Evolutionary conservation across 2,329 filamentous ascomycete species (phyloP).

Genomic region (Hypoxylon sp.): DNA sequence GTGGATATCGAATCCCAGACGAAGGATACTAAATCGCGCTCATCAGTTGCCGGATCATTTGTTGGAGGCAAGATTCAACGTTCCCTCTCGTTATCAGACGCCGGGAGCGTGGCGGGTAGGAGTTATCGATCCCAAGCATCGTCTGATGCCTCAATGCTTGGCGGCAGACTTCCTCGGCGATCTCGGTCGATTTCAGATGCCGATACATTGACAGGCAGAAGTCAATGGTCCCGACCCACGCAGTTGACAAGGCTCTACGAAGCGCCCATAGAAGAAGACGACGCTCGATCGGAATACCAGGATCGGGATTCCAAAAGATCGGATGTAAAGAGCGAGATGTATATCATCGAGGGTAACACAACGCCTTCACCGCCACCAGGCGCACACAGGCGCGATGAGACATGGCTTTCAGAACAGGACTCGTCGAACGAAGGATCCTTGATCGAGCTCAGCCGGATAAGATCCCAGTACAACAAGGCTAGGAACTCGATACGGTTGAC

Average conservation of each 20-base stretch:
- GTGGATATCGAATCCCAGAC: constrained; percentile 54
- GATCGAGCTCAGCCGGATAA: constrained; percentile 25
- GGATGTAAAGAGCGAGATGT: constrained; percentile 56
- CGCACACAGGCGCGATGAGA: constrained; percentile 34
- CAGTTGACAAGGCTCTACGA: constrained; percentile 42
- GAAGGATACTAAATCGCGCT: constrained; percentile 27
- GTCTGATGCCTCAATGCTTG: constrained; percentile 26
- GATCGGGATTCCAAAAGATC: constrained; percentile 32
- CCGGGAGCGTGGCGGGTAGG: constrained; percentile 28
- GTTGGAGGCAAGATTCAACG: constrained; percentile 25
- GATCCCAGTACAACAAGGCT: constrained; percentile 9
- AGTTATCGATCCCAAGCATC: constrained; percentile 32
- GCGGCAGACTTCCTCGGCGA: constrained; percentile 19
- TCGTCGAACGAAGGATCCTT: constrained; percentile 49
- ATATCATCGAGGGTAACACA: constrained; percentile 55
- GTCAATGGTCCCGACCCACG: constrained; percentile 37
- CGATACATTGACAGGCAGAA: constrained; percentile 33
- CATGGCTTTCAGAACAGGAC: constrained; percentile 47
- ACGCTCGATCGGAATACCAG: constrained; percentile 37
- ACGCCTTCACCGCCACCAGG: constrained; percentile 31
- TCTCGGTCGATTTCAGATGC: constrained; percentile 34
- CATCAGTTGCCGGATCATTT: constrained; percentile 26
- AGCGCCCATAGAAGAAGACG: constrained; percentile 43
- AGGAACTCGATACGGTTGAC: constrained; percentile 17
- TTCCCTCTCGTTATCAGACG: constrained; percentile 31